Evolutionary conservation across 352 stramenopile species (phyloP).

Genomic region (Pythium sukuiense): DNA sequence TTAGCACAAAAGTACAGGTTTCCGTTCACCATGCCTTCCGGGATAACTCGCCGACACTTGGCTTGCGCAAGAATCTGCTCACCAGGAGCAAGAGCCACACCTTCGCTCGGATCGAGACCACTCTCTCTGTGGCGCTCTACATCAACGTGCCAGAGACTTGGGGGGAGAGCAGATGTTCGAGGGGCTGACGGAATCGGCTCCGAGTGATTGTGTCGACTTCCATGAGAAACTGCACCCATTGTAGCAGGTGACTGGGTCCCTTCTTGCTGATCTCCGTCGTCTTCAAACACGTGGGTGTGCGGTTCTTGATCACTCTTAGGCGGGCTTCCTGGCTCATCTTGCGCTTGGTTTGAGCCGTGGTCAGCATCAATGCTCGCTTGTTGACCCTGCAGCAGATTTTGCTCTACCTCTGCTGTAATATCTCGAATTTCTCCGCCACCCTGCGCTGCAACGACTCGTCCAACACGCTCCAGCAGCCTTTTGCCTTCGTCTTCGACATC

Average conservation of each 20-base stretch:
- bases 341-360: conserved; percentile 17
- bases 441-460: conserved; percentile 69
- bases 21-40: conserved; percentile 70
- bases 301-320: conserved; percentile 21
- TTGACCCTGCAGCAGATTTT: neutral
- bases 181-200: neutral
- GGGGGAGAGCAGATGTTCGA: conserved; percentile 8
- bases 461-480: conserved; percentile 63
- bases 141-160: conserved; percentile 29
- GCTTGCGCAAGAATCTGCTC: conserved; percentile 70
- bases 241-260: neutral
- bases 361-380: neutral
- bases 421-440: conserved; percentile 76
- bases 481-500: conserved; percentile 31
- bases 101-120: conserved; percentile 69
- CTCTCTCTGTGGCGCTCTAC: conserved; percentile 41
- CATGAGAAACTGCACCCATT: neutral
- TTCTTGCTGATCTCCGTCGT: conserved; percentile 24
- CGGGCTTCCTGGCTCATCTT: conserved; percentile 17
- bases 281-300: neutral
- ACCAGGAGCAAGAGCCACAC: conserved; percentile 47
- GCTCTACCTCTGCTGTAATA: conserved; percentile 59
- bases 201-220: neutral
- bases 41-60: conserved; percentile 68
- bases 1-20: conserved; percentile 65